Evolutionary conservation across 768 basidiomycete genomes (phyloP), one percentile per base, ranked within the genome.

Genomic region (Amanita muscaria): DNA sequence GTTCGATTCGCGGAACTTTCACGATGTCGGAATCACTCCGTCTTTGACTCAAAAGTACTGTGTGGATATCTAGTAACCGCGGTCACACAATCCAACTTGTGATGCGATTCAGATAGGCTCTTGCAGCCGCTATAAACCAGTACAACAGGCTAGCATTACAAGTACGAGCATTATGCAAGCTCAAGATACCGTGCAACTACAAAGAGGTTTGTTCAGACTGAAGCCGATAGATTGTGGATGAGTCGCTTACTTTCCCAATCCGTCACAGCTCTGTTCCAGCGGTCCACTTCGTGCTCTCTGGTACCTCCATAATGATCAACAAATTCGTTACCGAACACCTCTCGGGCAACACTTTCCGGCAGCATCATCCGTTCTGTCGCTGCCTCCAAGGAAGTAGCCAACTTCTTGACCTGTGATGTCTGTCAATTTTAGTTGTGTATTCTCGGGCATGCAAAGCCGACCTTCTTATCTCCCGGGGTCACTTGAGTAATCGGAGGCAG

Each of bases 231-330:
- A 29, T 29, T 29, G 12, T 29, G 6, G 12, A 29, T 29, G 12
- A 29, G 27, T 29, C 15, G 53, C 79, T 53, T 54, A 89, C 91
- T 77, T 76, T 94, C 93, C 92, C 89, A 97, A 59, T 77, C 83
- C 9, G 93, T 96, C 30, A 94, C 90, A 2, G 90, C 88, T 54
- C 81, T 76, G 53, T 90, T 85, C 83, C 88, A 93, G 19, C 86
- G 55, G 42, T 71, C 79, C 46, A 93, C 80, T 59, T 94, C 92
- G 59, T 97, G 86, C 60, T 89, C 77, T 54, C 94, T 77, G n/a
- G 96, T 98, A 6, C 91, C 93, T 2, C 87, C 90, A 55, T 77
- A 94, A 59, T 99, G 96, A 12, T 98, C 88, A 1, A 98, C 88
- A 56, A 97, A 96, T 18, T 79, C 80, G 56, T 91, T 68, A 0